Evolutionary conservation across 331 rosid species (phyloP), one percentile per base, ranked within the genome.

Genomic region (Stylosanthes scabra): DNA sequence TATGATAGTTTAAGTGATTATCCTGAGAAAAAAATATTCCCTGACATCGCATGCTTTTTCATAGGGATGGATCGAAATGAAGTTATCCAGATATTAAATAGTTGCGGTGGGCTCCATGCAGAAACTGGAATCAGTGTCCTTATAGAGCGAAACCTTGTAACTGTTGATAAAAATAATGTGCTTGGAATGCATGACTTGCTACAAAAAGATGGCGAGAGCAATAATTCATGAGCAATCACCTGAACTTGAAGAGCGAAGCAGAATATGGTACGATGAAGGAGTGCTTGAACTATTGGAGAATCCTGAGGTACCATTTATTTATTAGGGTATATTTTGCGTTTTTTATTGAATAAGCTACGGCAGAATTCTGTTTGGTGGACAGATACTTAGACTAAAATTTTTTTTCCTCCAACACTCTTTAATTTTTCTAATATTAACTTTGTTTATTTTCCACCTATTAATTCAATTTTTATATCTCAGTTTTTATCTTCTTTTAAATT

Each of bases 101-200:
- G 52, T 0, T 80, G n/a, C n/a, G n/a, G 77, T 14, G 71, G 66
- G 7, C 4, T 40, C 3, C 40, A 2, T 50, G 28, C 71, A 2
- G 41, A 81, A 42, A 58, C 20, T 3, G 78, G 80, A 63, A 76
- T 84, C 9, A 66, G 7, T 25, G 57, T 68, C 4, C 83, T 82
- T 10, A n/a, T 61, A 27, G 28, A 59, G 0, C 66, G 45, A 2
- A 27, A 67, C 29, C 81, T 85, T 42, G 3, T 82, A n/a, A 72
- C 46, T 0, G 7, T 76, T 6, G 72, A 60, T 42, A 20, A 31
- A 0, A 76, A 39, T 51, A 77, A 80, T 8, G 59, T 31, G 10
- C 66, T 69, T 42, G 74, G 37, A 58, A 80, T 80, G 83, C 88
- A 84, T 70, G 76, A 77, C 74, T 64, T 69, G 49, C 13, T 84